Evolutionary conservation across 2,329 filamentous ascomycete genomes (phyloP).

Genomic region (Fusarium fujikuroi): DNA sequence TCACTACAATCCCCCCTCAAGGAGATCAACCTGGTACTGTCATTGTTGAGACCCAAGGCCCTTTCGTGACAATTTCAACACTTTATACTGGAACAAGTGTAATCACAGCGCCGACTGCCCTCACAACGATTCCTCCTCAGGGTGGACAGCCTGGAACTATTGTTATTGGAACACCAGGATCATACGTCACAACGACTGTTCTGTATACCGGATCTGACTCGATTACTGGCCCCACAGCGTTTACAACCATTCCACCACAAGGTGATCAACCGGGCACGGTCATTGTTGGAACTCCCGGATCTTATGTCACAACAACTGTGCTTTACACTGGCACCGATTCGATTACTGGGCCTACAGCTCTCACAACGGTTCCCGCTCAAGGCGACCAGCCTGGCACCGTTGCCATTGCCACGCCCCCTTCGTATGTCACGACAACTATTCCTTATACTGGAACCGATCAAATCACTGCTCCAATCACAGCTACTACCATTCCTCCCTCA

Average conservation of each 20-base stretch:
- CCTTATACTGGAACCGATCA: conserved; percentile 18
- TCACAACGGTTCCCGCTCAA: conserved; percentile 15
- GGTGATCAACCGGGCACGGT: conserved; percentile 22
- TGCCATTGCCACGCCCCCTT: conserved; percentile 21
- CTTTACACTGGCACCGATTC: conserved; percentile 9
- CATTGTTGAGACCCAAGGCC: conserved; percentile 12
- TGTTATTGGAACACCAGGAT: conserved; percentile 3
- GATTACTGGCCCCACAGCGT: conserved; percentile 6
- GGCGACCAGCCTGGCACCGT: conserved; percentile 22
- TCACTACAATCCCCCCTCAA: conserved; percentile 10
- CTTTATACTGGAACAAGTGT: conserved; percentile 14
- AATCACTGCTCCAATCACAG: conserved; percentile 21
- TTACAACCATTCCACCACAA: conserved; percentile 16
- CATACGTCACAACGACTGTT: conserved; percentile 12
- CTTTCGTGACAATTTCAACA: conserved; percentile 9
- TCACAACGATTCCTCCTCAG: conserved; percentile 17
- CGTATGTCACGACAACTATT: conserved; percentile 21
- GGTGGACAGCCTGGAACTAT: conserved; percentile 22
- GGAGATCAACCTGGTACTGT: conserved; percentile 7
- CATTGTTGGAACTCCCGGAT: conserved; percentile 5
- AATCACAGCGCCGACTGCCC: conserved; percentile 14
- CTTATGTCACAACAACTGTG: conserved; percentile 11
- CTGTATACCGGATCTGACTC: conserved; percentile 15
- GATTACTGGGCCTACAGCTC: conserved; percentile 6
- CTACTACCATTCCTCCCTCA: conserved; percentile 8